Base-by-base conservation (phyloP, 192 early-diverging fungal species). In the Mortierella claussenii region DNA sequence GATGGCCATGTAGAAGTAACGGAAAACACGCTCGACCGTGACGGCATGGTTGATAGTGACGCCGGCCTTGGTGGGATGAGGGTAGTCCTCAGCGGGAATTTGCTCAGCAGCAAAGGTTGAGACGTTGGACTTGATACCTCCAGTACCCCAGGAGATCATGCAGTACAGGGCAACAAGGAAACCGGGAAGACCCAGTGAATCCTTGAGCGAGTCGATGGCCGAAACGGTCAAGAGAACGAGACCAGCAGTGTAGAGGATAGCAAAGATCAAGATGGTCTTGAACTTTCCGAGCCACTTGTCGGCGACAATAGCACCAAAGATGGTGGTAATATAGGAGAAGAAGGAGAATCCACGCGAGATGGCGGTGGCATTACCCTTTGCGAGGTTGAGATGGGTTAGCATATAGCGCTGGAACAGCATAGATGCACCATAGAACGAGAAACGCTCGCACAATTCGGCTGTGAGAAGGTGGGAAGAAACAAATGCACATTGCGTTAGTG, bases 1-100 rank as follows among this genome's bases (percentile, higher is more conserved):
- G 63, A 89, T 86, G 30, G 86, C 64, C 86, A 85, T 87, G 82
- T 91, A 91, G 65, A 91, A 91, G 85, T 87, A 90, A 69, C 87
- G 86, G 80, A 89, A 91, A 51, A 91, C 84, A 32, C 83, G 84
- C 79, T 90, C 85, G 20, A 90, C 70, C 3, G 88, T 88, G 56
- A 87, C 73, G 57, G 82, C 86, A 53, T 83, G 84, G 74, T 89
- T 84, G 23, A 89, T 79, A 6, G 87, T 74, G 10, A 86, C 84
- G 45, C 84, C 82, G 51, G 62, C 61, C 76, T 84, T 83, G 46
- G 81, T 80, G 43, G 55, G 80, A 65, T 82, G 84, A 65, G 86
- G 83, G 46, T 82, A 88, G 28, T 85, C 82, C 31, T 85, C 80
- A 55, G 66, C 67, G 23, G 81, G 85, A 26, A 70, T 65, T 71